Evolutionary conservation across 1,139 yeast species (phyloP), one percentile per base, ranked within the genome.

Genomic region (Citeromyces hawaiiensis): DNA sequence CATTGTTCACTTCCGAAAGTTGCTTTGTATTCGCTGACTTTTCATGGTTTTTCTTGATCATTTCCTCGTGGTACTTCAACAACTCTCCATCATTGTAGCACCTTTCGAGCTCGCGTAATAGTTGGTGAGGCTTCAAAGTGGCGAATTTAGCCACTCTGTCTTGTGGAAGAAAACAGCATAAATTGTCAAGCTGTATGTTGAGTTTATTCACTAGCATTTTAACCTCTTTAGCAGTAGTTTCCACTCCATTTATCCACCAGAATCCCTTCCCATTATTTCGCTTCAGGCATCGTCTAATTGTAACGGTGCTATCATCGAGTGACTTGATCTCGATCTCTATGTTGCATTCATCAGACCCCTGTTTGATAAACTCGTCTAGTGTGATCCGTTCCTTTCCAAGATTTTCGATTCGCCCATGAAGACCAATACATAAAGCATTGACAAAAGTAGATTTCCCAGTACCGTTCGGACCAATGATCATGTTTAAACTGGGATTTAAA

Each of bases 381-480:
- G 70, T 72, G 60, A 73, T 59, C 38, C 73, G 76, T 42, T 83
- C 83, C 39, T 96, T 72, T n/a, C 93, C 94, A 45, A 88, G 72
- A 36, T 79, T 64, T 30, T 78, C 85, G 5, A 88, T 72, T 44
- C 71, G 75, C 2, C 97, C 97, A 1, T 82, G 93, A 13, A 93
- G 63, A 0, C 96, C 96, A 34, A 93, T 64, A 56, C 96, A 91
- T 1, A 91, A 76, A 0, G 97, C 97, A 43, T 96, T 86, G 5
- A 91, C 95, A 49, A 91, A 73, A 0, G 98, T 86, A 38, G 93
- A 79, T 55, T 93, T 93, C 5, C 99, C 99, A 0, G 96, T 77
- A 33, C 99, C 99, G 54, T 93, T 93, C 5, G 98, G 97, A 0
- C 97, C 98, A 41, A 91, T 83, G 43, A 93, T 83, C 85, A 93